phyloP scores from a whole-genome alignment of 371 early-diverging fungal genomes.

The Choanephora cucurbitarum region DNA sequence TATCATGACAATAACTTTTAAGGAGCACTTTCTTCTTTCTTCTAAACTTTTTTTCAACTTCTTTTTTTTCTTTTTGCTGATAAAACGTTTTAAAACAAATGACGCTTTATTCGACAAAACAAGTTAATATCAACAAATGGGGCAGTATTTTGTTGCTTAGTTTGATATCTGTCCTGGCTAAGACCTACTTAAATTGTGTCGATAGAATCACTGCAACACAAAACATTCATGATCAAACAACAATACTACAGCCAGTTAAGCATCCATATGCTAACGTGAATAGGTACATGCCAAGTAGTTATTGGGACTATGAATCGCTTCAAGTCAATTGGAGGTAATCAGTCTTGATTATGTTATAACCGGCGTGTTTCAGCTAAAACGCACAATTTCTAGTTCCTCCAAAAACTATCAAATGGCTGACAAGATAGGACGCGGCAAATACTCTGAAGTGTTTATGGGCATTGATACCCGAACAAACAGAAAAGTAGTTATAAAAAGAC shows the following conservation, averaged over 20 bases:
- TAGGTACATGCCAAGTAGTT: conserved; percentile 2
- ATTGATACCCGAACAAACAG: conserved; percentile 71
- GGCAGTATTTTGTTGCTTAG: neutral
- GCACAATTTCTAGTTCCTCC: conserved; percentile 37
- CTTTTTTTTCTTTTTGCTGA: too few relatives aligned
- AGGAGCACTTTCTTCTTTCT: neutral
- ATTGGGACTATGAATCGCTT: conserved; percentile 84
- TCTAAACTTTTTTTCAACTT: too few relatives aligned
- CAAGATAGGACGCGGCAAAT: conserved; percentile 98
- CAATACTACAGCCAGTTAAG: too few relatives aligned
- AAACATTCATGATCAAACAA: neutral
- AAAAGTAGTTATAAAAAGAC: conserved; percentile 96
- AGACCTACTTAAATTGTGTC: neutral
- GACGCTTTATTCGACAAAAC: too few relatives aligned
- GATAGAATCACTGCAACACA: neutral
- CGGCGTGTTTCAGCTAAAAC: too few relatives aligned
- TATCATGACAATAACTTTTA: neutral
- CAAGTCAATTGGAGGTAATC: conserved; percentile 79
- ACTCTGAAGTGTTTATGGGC: conserved; percentile 99
- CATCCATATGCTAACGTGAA: conserved; percentile 7
- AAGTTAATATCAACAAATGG: neutral
- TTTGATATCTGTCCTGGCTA: neutral
- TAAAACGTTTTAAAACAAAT: too few relatives aligned
- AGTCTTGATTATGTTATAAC: too few relatives aligned
- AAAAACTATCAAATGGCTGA: conserved; percentile 96